Conservation (phyloP, 768 basidiomycete species). For the Tulasnella sp. region DNA sequence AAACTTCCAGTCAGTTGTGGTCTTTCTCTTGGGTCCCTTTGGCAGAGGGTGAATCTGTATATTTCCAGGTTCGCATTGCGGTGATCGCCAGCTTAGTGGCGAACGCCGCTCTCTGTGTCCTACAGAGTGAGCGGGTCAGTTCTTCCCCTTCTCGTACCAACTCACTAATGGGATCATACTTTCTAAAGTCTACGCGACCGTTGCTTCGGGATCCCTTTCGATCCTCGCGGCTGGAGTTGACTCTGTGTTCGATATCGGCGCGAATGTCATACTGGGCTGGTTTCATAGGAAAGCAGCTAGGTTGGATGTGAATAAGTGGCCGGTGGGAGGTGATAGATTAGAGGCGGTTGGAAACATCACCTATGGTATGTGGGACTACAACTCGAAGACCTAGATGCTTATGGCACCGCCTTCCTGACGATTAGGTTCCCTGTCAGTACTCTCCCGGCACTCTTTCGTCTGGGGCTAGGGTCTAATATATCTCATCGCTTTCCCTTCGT, state of each 20-base stretch:
- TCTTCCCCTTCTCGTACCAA: conserved; percentile 7
- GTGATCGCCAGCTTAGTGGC: conserved; percentile 71
- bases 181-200: conserved; percentile 75
- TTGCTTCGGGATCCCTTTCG: conserved; percentile 72
- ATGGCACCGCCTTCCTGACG: no score
- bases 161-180: conserved; percentile 14
- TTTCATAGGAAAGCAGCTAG: conserved; percentile 60
- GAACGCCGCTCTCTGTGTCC: conserved; percentile 59
- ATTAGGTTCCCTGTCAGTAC: no score
- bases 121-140: conserved; percentile 47
- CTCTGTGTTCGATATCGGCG: conserved; percentile 73
- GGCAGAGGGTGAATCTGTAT: not conserved
- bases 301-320: conserved; percentile 81
- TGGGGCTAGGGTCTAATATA: conserved; percentile 26
- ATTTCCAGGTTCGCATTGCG: conserved; percentile 69
- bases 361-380: conserved; percentile 63
- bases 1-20: conserved; percentile 46
- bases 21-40: not conserved
- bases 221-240: conserved; percentile 86
- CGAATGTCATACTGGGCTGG: conserved; percentile 71
- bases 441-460: conserved; percentile 27
- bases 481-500: no score
- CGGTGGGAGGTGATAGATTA: conserved; percentile 76
- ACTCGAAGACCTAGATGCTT: no score
- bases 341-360: conserved; percentile 85